Base-by-base conservation (phyloP, 345 rosid species). In the Linum usitatissimum region DNA sequence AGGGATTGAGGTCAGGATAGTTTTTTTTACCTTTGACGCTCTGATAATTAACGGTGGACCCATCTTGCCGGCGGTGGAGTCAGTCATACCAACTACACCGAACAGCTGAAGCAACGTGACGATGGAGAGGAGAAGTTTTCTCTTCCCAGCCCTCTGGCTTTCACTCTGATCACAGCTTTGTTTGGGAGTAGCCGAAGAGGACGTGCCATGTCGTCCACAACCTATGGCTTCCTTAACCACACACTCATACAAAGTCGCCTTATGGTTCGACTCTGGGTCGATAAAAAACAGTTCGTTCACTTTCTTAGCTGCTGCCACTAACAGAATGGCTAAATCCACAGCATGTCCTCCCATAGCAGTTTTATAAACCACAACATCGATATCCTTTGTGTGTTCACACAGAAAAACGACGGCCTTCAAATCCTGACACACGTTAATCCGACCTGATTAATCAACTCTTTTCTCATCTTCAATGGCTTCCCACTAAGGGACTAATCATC, bases 21-120 rank as follows among this genome's bases (percentile, higher is more conserved):
- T 34, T 23, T 23, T 23, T 19, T 61, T 31, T 67, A 87, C 97
- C 84, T 82, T 85, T 14, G 81, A 69, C 18, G 86, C 83, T 15
- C 76, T 68, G 59, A 34, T 7, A 34, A 85, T 78, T 53, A 90
- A 73, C 8, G 83, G 76, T n/a, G 90, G 64, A 15, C 70, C 62
- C 69, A 62, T 65, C 80, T 79, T 83, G 72, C 68, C 76, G 61
- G 76, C 86, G 60, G 69, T 57, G 18, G 59, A 28, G 48, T 63
- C 67, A 38, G 60, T 66, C 6, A 79, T 12, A 9, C 17, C 66
- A 6, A 71, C 83, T 21, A 83, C 83, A 20, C 80, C 90, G 45
- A 82, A 87, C 56, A 85, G 80, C 75, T 85, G 95, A 60, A 87
- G 88, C 74, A 90, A 65, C 79, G 76, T 88, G 59, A 87, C 85